Conservation (phyloP, 116 monocot genomes). For the Posidonia oceanica region DNA sequence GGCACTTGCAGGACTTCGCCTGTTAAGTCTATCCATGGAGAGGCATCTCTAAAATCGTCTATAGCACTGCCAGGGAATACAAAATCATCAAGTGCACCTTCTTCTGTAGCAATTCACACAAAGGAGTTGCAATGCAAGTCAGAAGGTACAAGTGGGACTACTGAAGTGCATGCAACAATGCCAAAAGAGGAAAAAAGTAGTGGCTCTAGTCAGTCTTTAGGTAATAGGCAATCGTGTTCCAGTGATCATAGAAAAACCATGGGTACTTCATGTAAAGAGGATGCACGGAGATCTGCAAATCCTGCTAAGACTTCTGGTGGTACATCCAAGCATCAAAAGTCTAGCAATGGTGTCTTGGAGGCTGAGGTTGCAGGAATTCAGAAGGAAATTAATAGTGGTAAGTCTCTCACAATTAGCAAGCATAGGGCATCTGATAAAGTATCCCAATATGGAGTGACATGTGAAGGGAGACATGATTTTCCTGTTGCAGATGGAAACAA, state of each 20-base stretch:
- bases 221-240: conserved; percentile 81
- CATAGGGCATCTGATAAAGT: conserved; percentile 29
- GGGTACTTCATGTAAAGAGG: conserved; percentile 54
- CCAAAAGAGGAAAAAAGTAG: too few species aligned
- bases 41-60: conserved; percentile 24
- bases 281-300: conserved; percentile 59
- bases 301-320: conserved; percentile 39
- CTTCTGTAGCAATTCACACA: conserved; percentile 16
- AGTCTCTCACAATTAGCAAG: conserved; percentile 23
- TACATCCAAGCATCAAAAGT: conserved; percentile 51
- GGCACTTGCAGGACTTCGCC: conserved; percentile 35
- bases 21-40: conserved; percentile 33
- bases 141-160: conserved; percentile 22
- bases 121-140: conserved; percentile 46
- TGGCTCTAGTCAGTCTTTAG: conserved; percentile 74
- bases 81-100: conserved; percentile 32
- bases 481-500: conserved; percentile 48
- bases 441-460: conserved; percentile 31
- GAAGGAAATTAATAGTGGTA: conserved; percentile 38
- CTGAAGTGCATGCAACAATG: conserved; percentile 28
- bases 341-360: conserved; percentile 42
- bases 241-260: conserved; percentile 49
- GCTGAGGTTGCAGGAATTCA: conserved; percentile 21
- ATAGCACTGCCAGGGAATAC: conserved; percentile 13
- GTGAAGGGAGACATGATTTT: conserved; percentile 42